Conservation (phyloP, 1,139 yeast genomes). For the Yamadazyma dushanensis region DNA sequence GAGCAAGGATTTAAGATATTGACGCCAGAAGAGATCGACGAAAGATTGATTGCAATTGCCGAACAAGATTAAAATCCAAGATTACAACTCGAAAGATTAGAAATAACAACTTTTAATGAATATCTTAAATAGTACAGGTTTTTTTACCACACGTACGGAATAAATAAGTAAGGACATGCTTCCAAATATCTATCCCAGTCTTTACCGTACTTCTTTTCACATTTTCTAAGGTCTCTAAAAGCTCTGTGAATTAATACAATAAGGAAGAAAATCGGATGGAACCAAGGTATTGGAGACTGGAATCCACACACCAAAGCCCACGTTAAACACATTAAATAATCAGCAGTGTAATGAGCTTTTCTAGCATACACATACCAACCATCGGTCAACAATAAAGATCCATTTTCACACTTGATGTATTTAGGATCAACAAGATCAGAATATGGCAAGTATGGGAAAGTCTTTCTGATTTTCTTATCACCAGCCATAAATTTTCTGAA, state of each 20-base stretch:
- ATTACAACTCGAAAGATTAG: no score
- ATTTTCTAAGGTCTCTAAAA: conserved; percentile 79
- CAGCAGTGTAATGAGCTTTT: conserved; percentile 94
- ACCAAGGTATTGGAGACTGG: conserved; percentile 89
- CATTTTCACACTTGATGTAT: conserved; percentile 81
- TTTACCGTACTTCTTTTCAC: conserved; percentile 82
- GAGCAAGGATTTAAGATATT: conserved; percentile 67
- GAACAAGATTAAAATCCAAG: conserved; percentile 91
- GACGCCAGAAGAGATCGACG: conserved; percentile 87
- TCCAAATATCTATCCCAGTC: conserved; percentile 89
- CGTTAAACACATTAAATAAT: conserved; percentile 79
- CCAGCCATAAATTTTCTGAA: conserved; percentile 90
- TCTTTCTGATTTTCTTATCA: conserved; percentile 67
- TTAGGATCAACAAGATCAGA: conserved; percentile 79
- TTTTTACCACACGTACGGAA: conserved; percentile 65
- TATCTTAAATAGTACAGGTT: not conserved
- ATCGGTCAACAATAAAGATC: conserved; percentile 80
- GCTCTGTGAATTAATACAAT: conserved; percentile 88
- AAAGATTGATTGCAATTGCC: conserved; percentile 88
- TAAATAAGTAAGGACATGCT: conserved; percentile 88
- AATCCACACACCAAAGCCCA: conserved; percentile 95
- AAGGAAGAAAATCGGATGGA: conserved; percentile 89
- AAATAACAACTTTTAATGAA: no score
- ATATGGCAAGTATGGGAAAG: conserved; percentile 92
- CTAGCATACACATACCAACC: conserved; percentile 95